Evolutionary conservation across 148 eudicot genomes (phyloP), one percentile per base, ranked within the genome.

Genomic region (Persicaria maculosa): DNA sequence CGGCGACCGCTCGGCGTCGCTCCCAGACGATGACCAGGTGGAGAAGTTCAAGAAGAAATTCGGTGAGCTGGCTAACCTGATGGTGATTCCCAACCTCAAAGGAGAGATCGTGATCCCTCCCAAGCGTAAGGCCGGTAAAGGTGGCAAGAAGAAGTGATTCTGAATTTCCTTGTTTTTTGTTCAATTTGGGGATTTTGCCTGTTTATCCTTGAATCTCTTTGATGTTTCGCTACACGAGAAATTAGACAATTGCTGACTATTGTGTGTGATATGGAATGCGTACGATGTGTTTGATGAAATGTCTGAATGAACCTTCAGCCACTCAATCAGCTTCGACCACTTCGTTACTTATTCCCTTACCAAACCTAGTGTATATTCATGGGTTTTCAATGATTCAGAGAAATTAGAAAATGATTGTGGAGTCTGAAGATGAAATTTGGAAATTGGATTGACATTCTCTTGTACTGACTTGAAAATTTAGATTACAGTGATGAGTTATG

Each of bases 31-130:
- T 53, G 97, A 89, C 61, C 98, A 93, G 72, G 90, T 93, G 7
- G 90, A 87, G 76, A 93, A 93, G 81, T 93, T 93, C 73, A 80
- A 94, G 62, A 91, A 84, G 90, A 91, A 80, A 82, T 93, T 10
- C 57, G 86, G 86, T 1, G 95, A 76, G 40, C 52, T 93, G 67
- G 5, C 82, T 0, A 58, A 80, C 72, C 73, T 88, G 48, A 89
- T 91, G 95, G 72, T 81, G 70, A 89, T 93, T 82, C 98, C 98
- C 46, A 80, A 70, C 6, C 93, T 93, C 48, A 89, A 91, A 78
- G 98, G 98, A 45, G 97, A 93, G 83, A 85, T 91, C 81, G 71
- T 87, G 44, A 75, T 93, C 2, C 97, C 97, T 20, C 91, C 98
- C 53, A 91, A 74, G 80, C 84, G 78, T 36, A 90, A 88, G 58